Percentiles rank a stretch among this genome's conserved stretches.
Conservation (phyloP, 2,329 filamentous ascomycete species). For the Aspergillus neotritici region DNA sequence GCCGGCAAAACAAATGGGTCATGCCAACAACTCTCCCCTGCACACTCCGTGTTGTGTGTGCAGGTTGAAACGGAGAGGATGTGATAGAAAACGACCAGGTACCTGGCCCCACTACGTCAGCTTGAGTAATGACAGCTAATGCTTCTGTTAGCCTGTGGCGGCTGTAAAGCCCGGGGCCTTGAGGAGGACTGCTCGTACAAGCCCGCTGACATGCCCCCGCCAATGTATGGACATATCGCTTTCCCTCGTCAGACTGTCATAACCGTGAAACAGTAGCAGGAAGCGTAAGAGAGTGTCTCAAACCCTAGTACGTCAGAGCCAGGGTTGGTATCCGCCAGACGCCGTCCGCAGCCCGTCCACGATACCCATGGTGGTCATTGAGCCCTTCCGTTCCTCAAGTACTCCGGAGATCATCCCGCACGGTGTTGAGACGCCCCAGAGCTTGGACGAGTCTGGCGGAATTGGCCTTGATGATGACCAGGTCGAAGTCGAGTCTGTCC, state of each 20-base stretch:
- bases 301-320: too few relatives aligned
- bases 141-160: slow-evolving; percentile 4
- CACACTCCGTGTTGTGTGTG: slow-evolving; percentile 1
- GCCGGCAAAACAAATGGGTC: too few relatives aligned
- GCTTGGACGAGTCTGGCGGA: background rate
- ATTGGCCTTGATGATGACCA: background rate
- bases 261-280: background rate
- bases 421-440: background rate
- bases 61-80: background rate
- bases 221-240: slow-evolving; percentile 1
- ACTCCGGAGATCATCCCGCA: background rate
- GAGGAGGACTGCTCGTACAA: slow-evolving; percentile 9
- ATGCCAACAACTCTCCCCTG: background rate
- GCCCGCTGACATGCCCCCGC: slow-evolving; percentile 9
- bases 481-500: slow-evolving; percentile 2
- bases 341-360: too few relatives aligned
- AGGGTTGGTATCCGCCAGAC: too few relatives aligned
- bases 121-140: background rate
- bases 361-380: too few relatives aligned
- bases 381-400: too few relatives aligned
- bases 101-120: background rate
- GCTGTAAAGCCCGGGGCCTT: slow-evolving; percentile 1
- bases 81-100: slow-evolving; percentile 2
- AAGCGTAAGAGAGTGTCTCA: background rate
- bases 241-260: background rate